phyloP scores from a whole-genome alignment of 768 basidiomycete species.

The Gloeostereum incarnatum region DNA sequence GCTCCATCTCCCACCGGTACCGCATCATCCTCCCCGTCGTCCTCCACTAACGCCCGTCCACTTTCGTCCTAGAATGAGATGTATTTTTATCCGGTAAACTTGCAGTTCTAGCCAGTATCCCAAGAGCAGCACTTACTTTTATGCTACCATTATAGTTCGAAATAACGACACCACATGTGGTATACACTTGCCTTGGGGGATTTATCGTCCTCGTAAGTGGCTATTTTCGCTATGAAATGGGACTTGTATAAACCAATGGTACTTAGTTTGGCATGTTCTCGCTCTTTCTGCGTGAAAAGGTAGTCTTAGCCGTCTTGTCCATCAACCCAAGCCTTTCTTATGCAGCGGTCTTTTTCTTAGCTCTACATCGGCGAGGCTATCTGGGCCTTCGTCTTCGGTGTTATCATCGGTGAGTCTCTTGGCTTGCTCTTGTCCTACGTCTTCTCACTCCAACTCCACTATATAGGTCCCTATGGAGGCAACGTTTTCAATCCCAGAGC shows the following conservation, averaged over 20 bases:
- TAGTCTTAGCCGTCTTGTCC: constrained; percentile 16
- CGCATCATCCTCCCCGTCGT: too few species aligned
- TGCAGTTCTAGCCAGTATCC: too few species aligned
- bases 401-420: constrained; percentile 65
- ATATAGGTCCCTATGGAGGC: constrained; percentile 70
- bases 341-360: constrained; percentile 20
- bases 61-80: too few species aligned
- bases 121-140: too few species aligned
- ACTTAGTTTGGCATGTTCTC: constrained; percentile 91
- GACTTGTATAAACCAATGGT: background rate
- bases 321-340: background rate
- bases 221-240: background rate
- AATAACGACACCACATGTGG: constrained; percentile 48
- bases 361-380: constrained; percentile 95
- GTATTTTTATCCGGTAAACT: too few species aligned
- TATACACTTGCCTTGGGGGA: constrained; percentile 56
- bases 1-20: too few species aligned
- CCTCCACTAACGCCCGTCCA: too few species aligned
- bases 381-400: constrained; percentile 89
- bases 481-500: constrained; percentile 73
- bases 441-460: constrained; percentile 6
- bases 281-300: constrained; percentile 81
- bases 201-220: constrained; percentile 57
- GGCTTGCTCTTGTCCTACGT: background rate
- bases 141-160: too few species aligned